Conservation (phyloP, 139 green algal species). For the Coelastrella sp. region DNA sequence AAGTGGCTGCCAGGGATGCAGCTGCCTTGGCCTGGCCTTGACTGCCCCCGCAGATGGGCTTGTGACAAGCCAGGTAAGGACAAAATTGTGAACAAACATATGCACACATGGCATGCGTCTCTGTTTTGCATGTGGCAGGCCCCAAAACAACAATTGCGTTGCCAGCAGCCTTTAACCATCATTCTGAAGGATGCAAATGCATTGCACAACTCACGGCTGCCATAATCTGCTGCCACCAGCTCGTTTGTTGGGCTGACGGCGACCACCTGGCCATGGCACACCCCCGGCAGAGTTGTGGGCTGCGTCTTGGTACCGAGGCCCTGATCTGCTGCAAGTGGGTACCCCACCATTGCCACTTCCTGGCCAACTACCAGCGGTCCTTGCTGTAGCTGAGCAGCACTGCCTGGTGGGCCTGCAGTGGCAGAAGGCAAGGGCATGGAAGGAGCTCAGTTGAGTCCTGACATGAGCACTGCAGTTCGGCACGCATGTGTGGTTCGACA, state of each 20-base stretch:
- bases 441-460: not conserved
- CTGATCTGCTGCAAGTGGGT: not conserved
- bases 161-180: not conserved
- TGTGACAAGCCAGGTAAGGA: not conserved
- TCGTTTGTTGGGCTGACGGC: not conserved
- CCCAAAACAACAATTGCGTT: not conserved
- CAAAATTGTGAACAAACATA: not conserved
- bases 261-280: not conserved
- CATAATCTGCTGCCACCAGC: not conserved
- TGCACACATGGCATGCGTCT: not conserved
- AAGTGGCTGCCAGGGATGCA: not conserved
- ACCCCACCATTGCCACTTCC: not conserved
- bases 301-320: not conserved
- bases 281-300: not conserved
- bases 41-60: not conserved
- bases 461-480: not conserved
- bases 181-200: not conserved
- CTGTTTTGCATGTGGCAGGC: too few species aligned
- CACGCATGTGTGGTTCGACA: not conserved
- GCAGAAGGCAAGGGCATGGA: not conserved
- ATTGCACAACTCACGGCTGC: not conserved
- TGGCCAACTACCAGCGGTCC: not conserved
- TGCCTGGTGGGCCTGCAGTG: not conserved
- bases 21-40: not conserved
- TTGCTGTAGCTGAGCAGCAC: not conserved